These are phyloP conservation scores for Paramarasmius palmivorus DNA, from an alignment of 1,284 basidiomycete genomes.

Conservation along the genomic window DNA sequence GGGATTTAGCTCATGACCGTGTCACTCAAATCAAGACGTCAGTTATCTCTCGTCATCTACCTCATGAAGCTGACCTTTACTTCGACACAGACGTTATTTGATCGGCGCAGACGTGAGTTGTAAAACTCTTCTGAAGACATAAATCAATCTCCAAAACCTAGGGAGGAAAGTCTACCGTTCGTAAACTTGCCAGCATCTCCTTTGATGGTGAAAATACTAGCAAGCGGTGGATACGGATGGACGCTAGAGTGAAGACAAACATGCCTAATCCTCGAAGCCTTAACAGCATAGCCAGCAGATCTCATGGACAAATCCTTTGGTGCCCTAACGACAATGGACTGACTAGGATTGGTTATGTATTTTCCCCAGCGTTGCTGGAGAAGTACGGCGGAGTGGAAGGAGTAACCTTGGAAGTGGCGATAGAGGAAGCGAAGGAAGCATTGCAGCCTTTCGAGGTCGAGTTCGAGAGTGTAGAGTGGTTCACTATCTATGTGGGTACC, in stretches of 20 bases:
- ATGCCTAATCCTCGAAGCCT: conserved; percentile 27
- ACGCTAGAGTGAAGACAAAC: conserved; percentile 25
- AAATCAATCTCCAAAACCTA: conserved; percentile 2
- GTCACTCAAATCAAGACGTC: conserved; percentile 21
- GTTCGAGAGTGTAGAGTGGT: conserved; percentile 24
- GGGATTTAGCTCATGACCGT: conserved; percentile 18
- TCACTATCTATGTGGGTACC: conserved; percentile 24
- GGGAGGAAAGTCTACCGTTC: conserved; percentile 26
- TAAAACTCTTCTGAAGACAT: background rate
- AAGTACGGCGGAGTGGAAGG: conserved; percentile 26
- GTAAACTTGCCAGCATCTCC: conserved; percentile 21
- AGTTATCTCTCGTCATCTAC: conserved; percentile 1
- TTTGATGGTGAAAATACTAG: conserved; percentile 24
- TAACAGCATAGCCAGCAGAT: conserved; percentile 24
- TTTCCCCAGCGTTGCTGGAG: conserved; percentile 22
- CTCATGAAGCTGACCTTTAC: conserved; percentile 1
- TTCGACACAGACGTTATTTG: conserved; percentile 20
- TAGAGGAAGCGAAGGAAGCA: conserved; percentile 25
- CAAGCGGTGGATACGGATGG: conserved; percentile 27
- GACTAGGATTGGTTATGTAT: conserved; percentile 28
- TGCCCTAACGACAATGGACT: conserved; percentile 26
- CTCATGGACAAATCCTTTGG: conserved; percentile 28
- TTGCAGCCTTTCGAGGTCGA: conserved; percentile 24
- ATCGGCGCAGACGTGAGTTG: conserved; percentile 22
- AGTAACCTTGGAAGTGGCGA: conserved; percentile 24